Base-by-base conservation (phyloP, 345 rosid genomes). In the Draba incana region DNA sequence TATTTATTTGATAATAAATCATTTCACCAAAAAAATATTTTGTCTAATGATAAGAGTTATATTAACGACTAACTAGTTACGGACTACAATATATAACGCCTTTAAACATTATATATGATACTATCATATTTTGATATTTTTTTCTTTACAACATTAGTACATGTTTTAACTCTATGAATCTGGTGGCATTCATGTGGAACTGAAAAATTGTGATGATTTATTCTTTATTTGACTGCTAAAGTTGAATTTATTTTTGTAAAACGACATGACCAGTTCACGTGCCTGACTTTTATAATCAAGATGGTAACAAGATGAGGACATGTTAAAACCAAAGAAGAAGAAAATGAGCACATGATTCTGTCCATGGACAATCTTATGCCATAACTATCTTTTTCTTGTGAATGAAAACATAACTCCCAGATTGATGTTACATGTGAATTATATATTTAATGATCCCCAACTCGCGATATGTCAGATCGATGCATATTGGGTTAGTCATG, bases 171-270 rank as follows among this genome's bases (percentile, higher is more conserved):
- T 54, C 20, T 0, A 45, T 27, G 54, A 45, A 71, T 62, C 43
- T 46, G 35, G 51, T 55, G 43, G 27, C 27, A 28, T 30, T 66
- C 41, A 72, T 57, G 61, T 72, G 66, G 54, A 64, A 65, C 47
- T 50, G 48, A 57, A 58, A 66, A 65, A n/a, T 10, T 41, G 41
- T 14, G 41, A 57, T 41, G 30, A 8, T 4, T 20, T 64, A 6
- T 42, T 57, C 41, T 71, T 56, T 41, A 33, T 20, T 64, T 64
- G 59, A 39, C 60, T 65, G 35, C n/a, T 20, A 72, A 57, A 50
- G 44, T 35, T 56, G 13, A 2, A 46, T 15, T 55, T 56, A 46
- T 63, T 5, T 38, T 16, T 42, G 37, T 16, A 16, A 28, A 57
- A 31, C 44, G 58, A 64, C 59, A 47, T 48, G 5, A 20, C 49